Evolutionary conservation across 2,329 filamentous ascomycete genomes (phyloP).

Genomic region (Nakataea oryzae): DNA sequence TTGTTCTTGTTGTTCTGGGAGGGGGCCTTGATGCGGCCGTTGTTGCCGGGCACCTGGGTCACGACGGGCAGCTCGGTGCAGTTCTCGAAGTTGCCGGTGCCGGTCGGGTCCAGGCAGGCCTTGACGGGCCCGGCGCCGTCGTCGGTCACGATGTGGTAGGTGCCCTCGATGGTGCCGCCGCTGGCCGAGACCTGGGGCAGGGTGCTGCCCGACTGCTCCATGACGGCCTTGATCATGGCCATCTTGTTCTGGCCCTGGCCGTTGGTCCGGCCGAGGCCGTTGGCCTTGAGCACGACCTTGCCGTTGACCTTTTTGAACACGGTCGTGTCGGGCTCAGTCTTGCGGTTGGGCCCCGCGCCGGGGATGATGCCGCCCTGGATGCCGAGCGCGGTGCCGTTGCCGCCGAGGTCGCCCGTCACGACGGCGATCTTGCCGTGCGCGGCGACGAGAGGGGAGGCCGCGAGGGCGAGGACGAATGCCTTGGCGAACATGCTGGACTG

Average conservation of each 20-base stretch:
- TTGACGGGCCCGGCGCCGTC: conserved; percentile 28
- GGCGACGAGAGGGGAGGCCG: conserved; percentile 16
- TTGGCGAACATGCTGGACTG: conserved; percentile 14
- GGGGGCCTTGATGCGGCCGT: conserved; percentile 20
- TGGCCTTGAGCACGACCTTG: conserved; percentile 18
- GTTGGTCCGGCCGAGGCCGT: conserved; percentile 27
- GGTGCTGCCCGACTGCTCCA: conserved; percentile 23
- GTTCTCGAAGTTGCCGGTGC: conserved; percentile 20
- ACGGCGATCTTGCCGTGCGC: conserved; percentile 21
- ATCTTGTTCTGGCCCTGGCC: conserved; percentile 24
- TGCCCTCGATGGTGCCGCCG: conserved; percentile 22
- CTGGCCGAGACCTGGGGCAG: conserved; percentile 26
- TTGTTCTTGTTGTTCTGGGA: conserved; percentile 5
- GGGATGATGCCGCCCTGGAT: conserved; percentile 29
- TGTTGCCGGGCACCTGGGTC: conserved; percentile 24
- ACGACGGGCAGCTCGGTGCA: conserved; percentile 16
- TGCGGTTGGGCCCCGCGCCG: conserved; percentile 24
- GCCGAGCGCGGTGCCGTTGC: conserved; percentile 30
- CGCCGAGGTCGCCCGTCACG: conserved; percentile 23
- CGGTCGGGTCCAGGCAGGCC: conserved; percentile 26
- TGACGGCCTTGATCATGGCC: conserved; percentile 18
- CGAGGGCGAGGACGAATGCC: conserved; percentile 15
- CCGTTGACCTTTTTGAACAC: conserved; percentile 21
- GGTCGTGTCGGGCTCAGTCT: conserved; percentile 33
- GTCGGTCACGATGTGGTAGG: conserved; percentile 27